Base-by-base conservation (phyloP, 306 rosid genomes). In the Rubus idaeus region DNA sequence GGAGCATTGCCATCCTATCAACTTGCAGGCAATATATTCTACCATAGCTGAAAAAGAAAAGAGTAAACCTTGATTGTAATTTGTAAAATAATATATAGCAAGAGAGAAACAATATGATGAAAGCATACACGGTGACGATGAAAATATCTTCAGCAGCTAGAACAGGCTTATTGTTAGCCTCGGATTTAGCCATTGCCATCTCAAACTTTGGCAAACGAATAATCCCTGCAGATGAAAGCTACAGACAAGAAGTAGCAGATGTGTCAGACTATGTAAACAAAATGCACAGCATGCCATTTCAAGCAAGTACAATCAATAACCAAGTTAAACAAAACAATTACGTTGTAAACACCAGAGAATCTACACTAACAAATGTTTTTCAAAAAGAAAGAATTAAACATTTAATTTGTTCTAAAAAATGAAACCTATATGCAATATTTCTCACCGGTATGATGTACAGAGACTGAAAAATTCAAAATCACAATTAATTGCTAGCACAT, bases 11-110 rank as follows among this genome's bases (percentile, higher is more conserved):
- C 79, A 89, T 86, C 88, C 96, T 89, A 85, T 95, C 99, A 71
- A 95, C 90, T 81, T 92, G 99, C 87, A 95, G 84, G 90, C 97
- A 95, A 85, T 95, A 92, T 89, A 95, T 88, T 91, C 99, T 89
- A 73, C 99, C 99, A 87, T 95, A 95, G 58, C 99, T 95, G 92
- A 80, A 72, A 64, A 75, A 79, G 65, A 18, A 74, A 73, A 67
- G 47, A 73, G 35, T 70, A 71, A 81, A 68, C 21, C 76, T 80
- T 49, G 14, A 61, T 75, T 74, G 69, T 74, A 57, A 60, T 52
- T 66, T 47, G 82, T 66, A 39, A 65, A 68, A 69, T 75, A 13
- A 47, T 78, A 80, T 50, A 16, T 18, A 72, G 79, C 16, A 50
- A 10, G 58, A 67, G 58, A 67, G 23, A 71, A 83, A 58, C 50